A percentile compares a stretch with the other conserved stretches of the same genome.
Conservation (phyloP, 148 eudicot genomes). For the Rhododendron simsii region DNA sequence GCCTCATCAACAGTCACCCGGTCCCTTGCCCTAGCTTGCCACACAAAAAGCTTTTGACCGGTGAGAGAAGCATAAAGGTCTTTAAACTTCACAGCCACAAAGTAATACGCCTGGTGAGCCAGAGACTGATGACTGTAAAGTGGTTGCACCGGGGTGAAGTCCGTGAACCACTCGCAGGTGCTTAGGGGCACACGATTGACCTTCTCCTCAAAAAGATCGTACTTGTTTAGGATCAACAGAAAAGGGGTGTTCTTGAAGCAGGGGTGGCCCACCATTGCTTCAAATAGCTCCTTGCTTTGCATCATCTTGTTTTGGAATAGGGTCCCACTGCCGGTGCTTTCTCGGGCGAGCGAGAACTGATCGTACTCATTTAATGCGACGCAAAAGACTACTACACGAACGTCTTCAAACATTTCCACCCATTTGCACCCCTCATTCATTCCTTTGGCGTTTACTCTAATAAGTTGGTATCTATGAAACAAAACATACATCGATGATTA, state of each 20-base stretch:
- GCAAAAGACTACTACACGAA: conserved; percentile 71
- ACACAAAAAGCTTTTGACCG: conserved; percentile 81
- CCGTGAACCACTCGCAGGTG: conserved; percentile 77
- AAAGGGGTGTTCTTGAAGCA: conserved; percentile 85
- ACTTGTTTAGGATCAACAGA: conserved; percentile 75
- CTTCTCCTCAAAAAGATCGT: conserved; percentile 88
- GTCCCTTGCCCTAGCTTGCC: conserved; percentile 88
- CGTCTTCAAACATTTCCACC: conserved; percentile 98
- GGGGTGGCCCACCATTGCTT: conserved; percentile 68
- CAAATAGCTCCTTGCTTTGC: conserved; percentile 82
- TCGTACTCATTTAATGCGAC: conserved; percentile 85
- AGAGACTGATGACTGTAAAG: conserved; percentile 68
- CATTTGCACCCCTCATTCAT: conserved; percentile 91
- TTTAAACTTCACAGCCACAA: conserved; percentile 88
- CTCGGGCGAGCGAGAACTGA: conserved; percentile 47
- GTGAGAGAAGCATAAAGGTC: conserved; percentile 82
- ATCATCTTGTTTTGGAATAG: conserved; percentile 72
- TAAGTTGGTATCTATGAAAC: conserved; percentile 66
- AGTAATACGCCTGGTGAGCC: conserved; percentile 88
- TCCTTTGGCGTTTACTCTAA: conserved; percentile 83
- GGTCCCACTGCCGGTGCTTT: conserved; percentile 33
- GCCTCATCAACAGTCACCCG: conserved; percentile 71
- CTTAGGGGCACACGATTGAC: conserved; percentile 56
- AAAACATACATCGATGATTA: neutral
- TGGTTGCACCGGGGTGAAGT: conserved; percentile 70